Conservation (phyloP, 768 basidiomycete species). For the Xerocomellus chrysenteron region DNA sequence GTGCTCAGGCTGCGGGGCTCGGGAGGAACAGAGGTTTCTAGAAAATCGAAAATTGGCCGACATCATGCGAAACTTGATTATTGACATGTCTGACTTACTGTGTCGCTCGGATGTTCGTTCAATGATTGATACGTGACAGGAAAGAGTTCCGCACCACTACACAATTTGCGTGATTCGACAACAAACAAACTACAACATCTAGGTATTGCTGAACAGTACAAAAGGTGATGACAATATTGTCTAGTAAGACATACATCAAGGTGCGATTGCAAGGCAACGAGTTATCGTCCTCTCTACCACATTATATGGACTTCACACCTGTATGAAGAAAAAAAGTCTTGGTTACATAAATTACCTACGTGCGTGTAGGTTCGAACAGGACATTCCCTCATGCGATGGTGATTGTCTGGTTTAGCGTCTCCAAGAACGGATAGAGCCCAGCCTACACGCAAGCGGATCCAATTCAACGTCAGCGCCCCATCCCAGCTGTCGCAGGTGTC, state of each 20-base stretch:
- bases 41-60: neutral
- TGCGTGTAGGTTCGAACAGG: too few species aligned
- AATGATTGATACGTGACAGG: neutral
- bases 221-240: too few species aligned
- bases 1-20: neutral
- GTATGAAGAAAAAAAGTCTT: too few species aligned
- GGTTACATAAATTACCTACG: too few species aligned
- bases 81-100: neutral
- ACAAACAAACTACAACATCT: neutral
- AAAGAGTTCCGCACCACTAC: too few species aligned
- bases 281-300: too few species aligned
- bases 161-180: too few species aligned
- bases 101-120: neutral
- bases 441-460: constrained; percentile 28
- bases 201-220: too few species aligned
- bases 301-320: too few species aligned
- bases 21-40: too few species aligned
- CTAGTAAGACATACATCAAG: too few species aligned
- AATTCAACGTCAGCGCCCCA: neutral
- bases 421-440: constrained; percentile 26
- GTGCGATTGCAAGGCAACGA: too few species aligned
- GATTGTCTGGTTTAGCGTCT: constrained; percentile 35
- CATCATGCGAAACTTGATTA: neutral
- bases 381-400: constrained; percentile 14
- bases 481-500: neutral